Conservation (phyloP, 768 basidiomycete genomes). For the Hygrocybe coccinea region DNA sequence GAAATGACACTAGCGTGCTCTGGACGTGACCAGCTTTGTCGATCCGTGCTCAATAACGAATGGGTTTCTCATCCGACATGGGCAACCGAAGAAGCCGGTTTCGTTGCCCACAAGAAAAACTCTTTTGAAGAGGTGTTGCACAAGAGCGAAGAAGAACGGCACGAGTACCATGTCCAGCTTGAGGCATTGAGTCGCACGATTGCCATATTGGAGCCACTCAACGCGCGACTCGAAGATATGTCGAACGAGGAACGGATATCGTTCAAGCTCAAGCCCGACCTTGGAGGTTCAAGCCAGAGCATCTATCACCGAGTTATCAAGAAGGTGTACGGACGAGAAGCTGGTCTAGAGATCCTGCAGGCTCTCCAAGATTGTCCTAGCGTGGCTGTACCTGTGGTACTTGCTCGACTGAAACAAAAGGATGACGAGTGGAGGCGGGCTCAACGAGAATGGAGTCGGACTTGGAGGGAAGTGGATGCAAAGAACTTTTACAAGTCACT, state of each 20-base stretch:
- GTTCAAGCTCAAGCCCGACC: conserved; percentile 79
- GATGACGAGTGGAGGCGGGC: conserved; percentile 96
- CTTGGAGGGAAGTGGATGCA: conserved; percentile 94
- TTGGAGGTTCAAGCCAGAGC: conserved; percentile 82
- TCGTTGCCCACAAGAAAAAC: conserved; percentile 95
- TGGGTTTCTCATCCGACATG: conserved; percentile 99
- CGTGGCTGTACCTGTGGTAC: conserved; percentile 87
- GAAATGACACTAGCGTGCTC: conserved; percentile 89
- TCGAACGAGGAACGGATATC: conserved; percentile 73
- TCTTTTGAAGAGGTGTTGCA: conserved; percentile 92
- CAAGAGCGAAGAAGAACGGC: conserved; percentile 95
- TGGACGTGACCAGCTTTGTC: conserved; percentile 88
- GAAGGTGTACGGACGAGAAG: conserved; percentile 86
- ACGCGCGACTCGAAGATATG: conserved; percentile 83
- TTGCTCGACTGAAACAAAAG: conserved; percentile 83
- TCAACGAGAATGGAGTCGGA: conserved; percentile 92
- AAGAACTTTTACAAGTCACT: conserved; percentile 98
- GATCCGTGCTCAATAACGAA: conserved; percentile 92
- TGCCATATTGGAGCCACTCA: conserved; percentile 83
- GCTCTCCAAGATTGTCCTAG: conserved; percentile 90
- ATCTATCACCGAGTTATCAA: conserved; percentile 92
- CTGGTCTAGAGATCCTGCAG: conserved; percentile 68
- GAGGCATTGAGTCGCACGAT: conserved; percentile 90
- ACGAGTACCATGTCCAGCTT: conserved; percentile 95
- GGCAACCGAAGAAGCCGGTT: conserved; percentile 95